These are phyloP conservation scores for Trichoderma asperellum DNA, from an alignment of 2,329 filamentous ascomycete species.

Conservation along the genomic window DNA sequence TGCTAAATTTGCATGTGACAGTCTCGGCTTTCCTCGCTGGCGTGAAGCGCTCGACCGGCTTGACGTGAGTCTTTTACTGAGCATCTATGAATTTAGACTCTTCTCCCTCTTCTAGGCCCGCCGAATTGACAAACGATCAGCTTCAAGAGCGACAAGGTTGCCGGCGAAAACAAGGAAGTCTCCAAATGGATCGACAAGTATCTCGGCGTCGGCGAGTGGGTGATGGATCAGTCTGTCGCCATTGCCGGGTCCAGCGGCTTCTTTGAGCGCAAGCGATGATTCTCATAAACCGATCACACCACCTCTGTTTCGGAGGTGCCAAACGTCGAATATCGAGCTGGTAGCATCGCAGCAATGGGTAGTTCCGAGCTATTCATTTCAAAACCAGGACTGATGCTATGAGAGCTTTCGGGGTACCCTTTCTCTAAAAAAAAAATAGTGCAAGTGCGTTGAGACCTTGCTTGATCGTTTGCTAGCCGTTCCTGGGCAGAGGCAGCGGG, in stretches of 20 bases:
- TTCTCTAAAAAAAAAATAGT: not conserved
- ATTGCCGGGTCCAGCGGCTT: slow-evolving; percentile 85
- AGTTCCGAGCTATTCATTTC: not conserved
- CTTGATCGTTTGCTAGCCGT: not conserved
- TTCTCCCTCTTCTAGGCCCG: not conserved
- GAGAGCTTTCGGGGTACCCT: not conserved
- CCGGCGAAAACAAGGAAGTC: slow-evolving; percentile 77
- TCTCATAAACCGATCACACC: not conserved
- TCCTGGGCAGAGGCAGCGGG: not conserved
- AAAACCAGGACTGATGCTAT: not conserved
- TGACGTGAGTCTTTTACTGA: slow-evolving; percentile 76
- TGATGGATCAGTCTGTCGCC: slow-evolving; percentile 96
- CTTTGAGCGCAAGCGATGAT: slow-evolving; percentile 86
- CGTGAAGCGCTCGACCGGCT: slow-evolving; percentile 94
- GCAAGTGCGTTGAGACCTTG: not conserved
- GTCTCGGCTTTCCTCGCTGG: slow-evolving; percentile 96
- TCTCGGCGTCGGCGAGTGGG: slow-evolving; percentile 92
- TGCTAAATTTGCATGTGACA: slow-evolving; percentile 42
- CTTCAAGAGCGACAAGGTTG: slow-evolving; percentile 83
- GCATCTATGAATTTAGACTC: not conserved
- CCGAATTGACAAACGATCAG: slow-evolving; percentile 57
- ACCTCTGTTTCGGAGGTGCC: not conserved
- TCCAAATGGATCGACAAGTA: slow-evolving; percentile 92
- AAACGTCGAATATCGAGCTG: not conserved
- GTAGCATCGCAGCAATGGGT: not conserved